A percentile compares a stretch with the other conserved stretches of the same genome.
phyloP scores from a whole-genome alignment of 805 yeast species.

The Pichia exigua region DNA sequence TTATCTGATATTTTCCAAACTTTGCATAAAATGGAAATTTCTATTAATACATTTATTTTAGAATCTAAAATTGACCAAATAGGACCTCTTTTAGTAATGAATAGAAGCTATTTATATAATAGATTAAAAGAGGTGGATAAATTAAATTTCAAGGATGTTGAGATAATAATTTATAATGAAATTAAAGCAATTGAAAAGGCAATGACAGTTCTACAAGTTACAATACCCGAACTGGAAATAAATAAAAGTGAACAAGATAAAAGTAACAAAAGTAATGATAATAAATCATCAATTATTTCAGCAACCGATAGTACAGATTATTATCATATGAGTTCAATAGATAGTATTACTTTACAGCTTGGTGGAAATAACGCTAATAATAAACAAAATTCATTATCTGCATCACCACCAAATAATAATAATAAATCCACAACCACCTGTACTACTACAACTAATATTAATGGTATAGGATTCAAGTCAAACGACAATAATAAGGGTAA shows the following conservation, averaged over 20 bases:
- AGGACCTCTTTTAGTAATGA: conserved; percentile 8
- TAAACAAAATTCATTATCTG: background rate
- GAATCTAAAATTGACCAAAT: conserved; percentile 14
- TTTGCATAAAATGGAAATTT: conserved; percentile 17
- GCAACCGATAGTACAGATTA: conserved; percentile 5
- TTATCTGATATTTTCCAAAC: conserved; percentile 23
- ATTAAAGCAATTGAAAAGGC: conserved; percentile 20
- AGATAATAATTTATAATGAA: conserved; percentile 20
- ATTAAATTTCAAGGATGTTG: conserved; percentile 12
- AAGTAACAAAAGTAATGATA: background rate
- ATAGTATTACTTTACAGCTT: background rate
- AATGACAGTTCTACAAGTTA: conserved; percentile 16
- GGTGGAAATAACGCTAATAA: background rate
- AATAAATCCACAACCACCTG: background rate
- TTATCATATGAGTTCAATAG: background rate
- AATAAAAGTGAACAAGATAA: background rate
- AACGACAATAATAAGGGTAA: background rate
- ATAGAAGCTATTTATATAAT: conserved; percentile 9
- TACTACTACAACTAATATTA: background rate
- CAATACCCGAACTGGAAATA: background rate
- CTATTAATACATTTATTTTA: conserved; percentile 14
- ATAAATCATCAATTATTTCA: background rate
- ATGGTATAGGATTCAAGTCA: background rate
- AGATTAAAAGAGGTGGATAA: conserved; percentile 11
- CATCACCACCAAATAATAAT: conserved; percentile 1